Conservation (phyloP, 495 filamentous ascomycete species). For the Viridothelium virens region DNA sequence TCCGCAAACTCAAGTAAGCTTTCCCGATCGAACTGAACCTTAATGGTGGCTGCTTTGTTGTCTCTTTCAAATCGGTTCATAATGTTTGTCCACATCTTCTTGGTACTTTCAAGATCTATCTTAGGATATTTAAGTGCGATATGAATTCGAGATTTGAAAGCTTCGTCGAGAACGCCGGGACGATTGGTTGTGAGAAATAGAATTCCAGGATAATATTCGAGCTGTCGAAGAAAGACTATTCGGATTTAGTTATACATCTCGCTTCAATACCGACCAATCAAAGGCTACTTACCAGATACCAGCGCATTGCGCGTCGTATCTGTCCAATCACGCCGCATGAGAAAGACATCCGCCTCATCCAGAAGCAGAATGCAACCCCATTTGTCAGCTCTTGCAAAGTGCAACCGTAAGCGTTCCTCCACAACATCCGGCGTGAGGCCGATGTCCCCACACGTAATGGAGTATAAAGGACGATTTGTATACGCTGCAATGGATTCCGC, state of each 20-base stretch:
- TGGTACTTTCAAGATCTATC: conserved; percentile 6
- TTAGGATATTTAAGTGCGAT: conserved; percentile 41
- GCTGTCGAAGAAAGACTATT: conserved; percentile 34
- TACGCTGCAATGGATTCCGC: conserved; percentile 11
- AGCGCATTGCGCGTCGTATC: conserved; percentile 38
- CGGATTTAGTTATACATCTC: neutral
- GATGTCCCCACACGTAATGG: conserved; percentile 11
- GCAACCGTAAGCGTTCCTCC: conserved; percentile 43
- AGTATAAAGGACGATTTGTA: neutral
- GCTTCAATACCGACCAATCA: neutral
- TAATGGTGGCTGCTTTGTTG: neutral
- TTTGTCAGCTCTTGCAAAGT: conserved; percentile 60
- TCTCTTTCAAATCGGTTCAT: conserved; percentile 1
- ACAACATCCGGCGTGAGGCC: conserved; percentile 39
- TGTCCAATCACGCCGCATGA: conserved; percentile 32
- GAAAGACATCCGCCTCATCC: conserved; percentile 40
- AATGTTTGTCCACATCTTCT: neutral
- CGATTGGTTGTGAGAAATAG: conserved; percentile 54
- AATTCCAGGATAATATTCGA: conserved; percentile 68
- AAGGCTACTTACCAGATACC: conserved; percentile 22
- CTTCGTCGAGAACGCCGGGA: conserved; percentile 43
- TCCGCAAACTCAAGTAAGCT: neutral
- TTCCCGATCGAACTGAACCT: neutral
- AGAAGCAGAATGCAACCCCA: conserved; percentile 61
- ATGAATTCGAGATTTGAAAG: conserved; percentile 40